A percentile compares a stretch with the other conserved stretches of the same genome.
These are phyloP conservation scores for Pseudogymnoascus destructans DNA, from an alignment of 2,329 filamentous ascomycete species.

Conservation along the genomic window DNA sequence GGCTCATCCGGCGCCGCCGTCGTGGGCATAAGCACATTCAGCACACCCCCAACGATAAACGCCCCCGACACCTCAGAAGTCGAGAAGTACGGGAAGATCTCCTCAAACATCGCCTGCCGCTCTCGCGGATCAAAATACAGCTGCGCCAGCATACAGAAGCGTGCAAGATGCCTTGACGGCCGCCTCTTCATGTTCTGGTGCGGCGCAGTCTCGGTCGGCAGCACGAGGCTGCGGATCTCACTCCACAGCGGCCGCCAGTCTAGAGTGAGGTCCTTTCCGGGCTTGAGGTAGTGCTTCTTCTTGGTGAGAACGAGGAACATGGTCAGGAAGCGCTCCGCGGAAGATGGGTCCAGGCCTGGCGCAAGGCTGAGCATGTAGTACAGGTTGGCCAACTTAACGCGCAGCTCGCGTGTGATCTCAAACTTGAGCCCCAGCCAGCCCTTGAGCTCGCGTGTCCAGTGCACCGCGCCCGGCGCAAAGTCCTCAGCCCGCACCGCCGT, in stretches of 20 bases:
- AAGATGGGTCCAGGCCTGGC: constrained; percentile 69
- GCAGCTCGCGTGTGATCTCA: constrained; percentile 74
- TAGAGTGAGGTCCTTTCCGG: constrained; percentile 74
- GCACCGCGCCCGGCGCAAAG: constrained; percentile 82
- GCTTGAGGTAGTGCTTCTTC: constrained; percentile 89
- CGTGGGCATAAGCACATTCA: constrained; percentile 83
- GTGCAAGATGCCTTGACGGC: constrained; percentile 56
- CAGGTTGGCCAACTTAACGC: constrained; percentile 72
- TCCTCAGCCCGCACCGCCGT: constrained; percentile 85
- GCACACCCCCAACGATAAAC: constrained; percentile 77
- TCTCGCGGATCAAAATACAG: constrained; percentile 86
- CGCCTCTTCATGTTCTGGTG: constrained; percentile 44
- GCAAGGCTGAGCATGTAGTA: constrained; percentile 92
- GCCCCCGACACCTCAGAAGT: constrained; percentile 85
- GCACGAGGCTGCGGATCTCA: constrained; percentile 78
- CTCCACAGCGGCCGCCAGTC: constrained; percentile 92
- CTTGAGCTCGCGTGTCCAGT: constrained; percentile 94
- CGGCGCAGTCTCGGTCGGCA: constrained; percentile 68
- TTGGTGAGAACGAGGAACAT: constrained; percentile 96
- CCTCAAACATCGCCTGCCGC: constrained; percentile 66
- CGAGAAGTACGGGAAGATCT: constrained; percentile 77
- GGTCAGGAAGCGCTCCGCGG: constrained; percentile 82
- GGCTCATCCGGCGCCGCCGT: constrained; percentile 59
- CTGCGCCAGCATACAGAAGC: constrained; percentile 81
- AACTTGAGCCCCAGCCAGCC: constrained; percentile 97